These are phyloP conservation scores for Dujonia santamariae DNA, from an alignment of 1,139 yeast genomes.

Conservation along the genomic window DNA sequence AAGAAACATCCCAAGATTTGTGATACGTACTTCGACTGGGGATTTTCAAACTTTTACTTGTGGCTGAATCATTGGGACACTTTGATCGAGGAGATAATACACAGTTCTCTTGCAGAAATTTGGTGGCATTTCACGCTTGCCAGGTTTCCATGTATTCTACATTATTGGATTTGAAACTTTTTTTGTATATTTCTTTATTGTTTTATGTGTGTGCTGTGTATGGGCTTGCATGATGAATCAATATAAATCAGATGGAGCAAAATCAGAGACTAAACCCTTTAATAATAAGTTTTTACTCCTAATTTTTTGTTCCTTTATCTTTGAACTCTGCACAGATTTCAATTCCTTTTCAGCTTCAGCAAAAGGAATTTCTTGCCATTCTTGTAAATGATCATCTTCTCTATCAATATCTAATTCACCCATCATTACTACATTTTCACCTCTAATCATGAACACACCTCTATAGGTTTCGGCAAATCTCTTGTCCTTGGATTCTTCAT, in stretches of 20 bases:
- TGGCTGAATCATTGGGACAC: too few relatives aligned
- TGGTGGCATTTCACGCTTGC: too few relatives aligned
- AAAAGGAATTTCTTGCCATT: slow-evolving; percentile 57
- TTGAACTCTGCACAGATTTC: slow-evolving; percentile 33
- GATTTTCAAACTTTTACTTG: too few relatives aligned
- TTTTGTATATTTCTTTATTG: background rate
- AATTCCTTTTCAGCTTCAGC: slow-evolving; percentile 54
- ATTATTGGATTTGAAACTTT: too few relatives aligned
- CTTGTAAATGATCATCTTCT: slow-evolving; percentile 69
- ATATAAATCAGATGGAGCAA: slow-evolving; percentile 52
- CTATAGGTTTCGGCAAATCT: slow-evolving; percentile 72
- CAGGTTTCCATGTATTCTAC: too few relatives aligned
- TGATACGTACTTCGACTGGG: too few relatives aligned
- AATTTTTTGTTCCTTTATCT: slow-evolving; percentile 42
- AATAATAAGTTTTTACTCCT: slow-evolving; percentile 48
- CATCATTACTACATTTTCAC: slow-evolving; percentile 94
- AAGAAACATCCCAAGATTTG: too few relatives aligned
- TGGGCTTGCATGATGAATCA: slow-evolving; percentile 16
- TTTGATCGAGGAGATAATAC: too few relatives aligned
- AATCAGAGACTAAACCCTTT: slow-evolving; percentile 58
- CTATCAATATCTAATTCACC: slow-evolving; percentile 92
- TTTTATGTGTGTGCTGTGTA: background rate
- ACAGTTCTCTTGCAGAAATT: too few relatives aligned
- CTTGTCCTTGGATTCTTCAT: slow-evolving; percentile 21
- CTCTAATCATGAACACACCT: slow-evolving; percentile 88